Conservation (phyloP, 2,329 filamentous ascomycete genomes). For the Fusarium sp. region DNA sequence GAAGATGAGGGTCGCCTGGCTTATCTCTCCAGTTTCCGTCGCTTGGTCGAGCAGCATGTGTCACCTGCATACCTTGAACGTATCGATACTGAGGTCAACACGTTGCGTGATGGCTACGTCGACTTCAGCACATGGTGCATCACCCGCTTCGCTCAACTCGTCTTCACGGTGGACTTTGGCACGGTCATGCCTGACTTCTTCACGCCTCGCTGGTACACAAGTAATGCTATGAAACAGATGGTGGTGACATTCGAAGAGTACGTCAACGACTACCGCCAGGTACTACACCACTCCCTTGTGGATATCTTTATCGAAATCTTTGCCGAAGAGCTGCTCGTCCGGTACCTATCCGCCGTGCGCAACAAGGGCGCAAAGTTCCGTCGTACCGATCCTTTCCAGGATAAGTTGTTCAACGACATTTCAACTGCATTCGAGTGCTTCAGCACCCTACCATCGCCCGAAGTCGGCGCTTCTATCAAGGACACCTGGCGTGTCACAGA, state of each 20-base stretch:
- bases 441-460: constrained; percentile 74
- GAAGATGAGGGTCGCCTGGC: constrained; percentile 79
- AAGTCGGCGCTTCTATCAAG: constrained; percentile 80
- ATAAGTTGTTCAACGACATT: constrained; percentile 94
- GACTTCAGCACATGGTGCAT: constrained; percentile 96
- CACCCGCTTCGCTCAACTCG: constrained; percentile 83
- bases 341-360: constrained; percentile 84
- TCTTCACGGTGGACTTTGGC: constrained; percentile 91
- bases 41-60: constrained; percentile 84
- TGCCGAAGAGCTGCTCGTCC: constrained; percentile 87
- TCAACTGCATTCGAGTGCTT: constrained; percentile 93
- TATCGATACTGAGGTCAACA: constrained; percentile 76
- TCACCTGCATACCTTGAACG: constrained; percentile 82
- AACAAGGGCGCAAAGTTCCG: constrained; percentile 93
- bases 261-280: constrained; percentile 83
- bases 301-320: constrained; percentile 96
- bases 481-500: constrained; percentile 93
- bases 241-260: constrained; percentile 96
- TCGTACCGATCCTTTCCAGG: constrained; percentile 85
- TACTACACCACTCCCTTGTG: constrained; percentile 86
- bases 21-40: constrained; percentile 87
- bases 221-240: constrained; percentile 91
- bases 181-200: constrained; percentile 89
- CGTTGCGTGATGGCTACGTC: constrained; percentile 89
- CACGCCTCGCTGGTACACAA: constrained; percentile 87